Conservation (phyloP, 352 stramenopile genomes). For the Globisporangium barbulae region DNA sequence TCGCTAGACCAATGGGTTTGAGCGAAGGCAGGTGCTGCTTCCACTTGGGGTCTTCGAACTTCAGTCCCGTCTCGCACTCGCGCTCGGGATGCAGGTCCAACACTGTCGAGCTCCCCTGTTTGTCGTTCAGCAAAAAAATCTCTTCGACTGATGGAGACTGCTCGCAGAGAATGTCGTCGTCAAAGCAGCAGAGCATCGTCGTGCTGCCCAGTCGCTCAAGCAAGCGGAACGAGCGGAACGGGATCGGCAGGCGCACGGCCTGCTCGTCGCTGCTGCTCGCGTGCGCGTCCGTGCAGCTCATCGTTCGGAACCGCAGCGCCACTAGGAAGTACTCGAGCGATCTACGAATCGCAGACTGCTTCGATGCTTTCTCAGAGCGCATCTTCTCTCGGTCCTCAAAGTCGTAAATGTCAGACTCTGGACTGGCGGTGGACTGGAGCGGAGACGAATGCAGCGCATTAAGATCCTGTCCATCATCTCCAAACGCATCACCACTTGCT, state of each 20-base stretch:
- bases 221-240: constrained; percentile 74
- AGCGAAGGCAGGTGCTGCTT: constrained; percentile 70
- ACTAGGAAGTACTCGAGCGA: constrained; percentile 77
- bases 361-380: constrained; percentile 64
- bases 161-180: constrained; percentile 85
- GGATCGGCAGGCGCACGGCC: constrained; percentile 38
- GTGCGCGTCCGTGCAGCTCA: constrained; percentile 51
- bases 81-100: constrained; percentile 75
- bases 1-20: constrained; percentile 76
- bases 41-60: constrained; percentile 88
- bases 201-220: constrained; percentile 79
- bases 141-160: constrained; percentile 76
- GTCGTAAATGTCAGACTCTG: constrained; percentile 66
- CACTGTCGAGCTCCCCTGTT: constrained; percentile 58
- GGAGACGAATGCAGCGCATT: constrained; percentile 7
- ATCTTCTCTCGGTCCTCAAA: constrained; percentile 82
- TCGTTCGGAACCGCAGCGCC: constrained; percentile 62
- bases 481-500: neutral
- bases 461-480: neutral
- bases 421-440: neutral
- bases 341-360: constrained; percentile 55
- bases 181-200: constrained; percentile 87
- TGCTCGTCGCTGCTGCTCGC: constrained; percentile 23
- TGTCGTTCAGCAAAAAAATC: constrained; percentile 83
- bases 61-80: constrained; percentile 68